Percentiles rank a stretch among this genome's conserved stretches.
These are phyloP conservation scores for Lyophyllum semitale DNA, from an alignment of 768 basidiomycete species.

Conservation along the genomic window DNA sequence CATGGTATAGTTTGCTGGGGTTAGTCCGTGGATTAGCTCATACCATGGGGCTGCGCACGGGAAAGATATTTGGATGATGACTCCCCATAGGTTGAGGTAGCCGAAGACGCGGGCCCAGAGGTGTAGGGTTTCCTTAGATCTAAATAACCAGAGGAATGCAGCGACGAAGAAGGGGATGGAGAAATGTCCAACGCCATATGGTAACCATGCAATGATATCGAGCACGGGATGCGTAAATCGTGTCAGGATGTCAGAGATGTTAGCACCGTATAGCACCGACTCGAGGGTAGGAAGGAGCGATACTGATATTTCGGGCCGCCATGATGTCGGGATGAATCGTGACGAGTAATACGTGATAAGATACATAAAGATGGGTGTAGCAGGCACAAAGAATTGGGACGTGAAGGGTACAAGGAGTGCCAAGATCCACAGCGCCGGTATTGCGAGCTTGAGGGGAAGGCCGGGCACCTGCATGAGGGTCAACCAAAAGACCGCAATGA, in stretches of 20 bases:
- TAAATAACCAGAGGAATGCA: slow-evolving; percentile 86
- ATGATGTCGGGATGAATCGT: slow-evolving; percentile 75
- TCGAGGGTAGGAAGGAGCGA: slow-evolving; percentile 93
- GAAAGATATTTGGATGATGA: slow-evolving; percentile 83
- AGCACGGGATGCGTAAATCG: slow-evolving; percentile 90
- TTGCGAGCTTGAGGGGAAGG: slow-evolving; percentile 73
- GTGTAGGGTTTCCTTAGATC: slow-evolving; percentile 75
- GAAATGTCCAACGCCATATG: slow-evolving; percentile 96
- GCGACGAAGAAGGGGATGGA: slow-evolving; percentile 84
- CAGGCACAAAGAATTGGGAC: slow-evolving; percentile 88
- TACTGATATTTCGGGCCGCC: slow-evolving; percentile 86
- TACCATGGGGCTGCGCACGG: slow-evolving; percentile 98
- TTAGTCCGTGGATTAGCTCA: slow-evolving; percentile 94
- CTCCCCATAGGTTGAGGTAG: slow-evolving; percentile 89
- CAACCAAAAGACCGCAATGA: slow-evolving; percentile 71
- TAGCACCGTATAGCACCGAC: slow-evolving; percentile 93
- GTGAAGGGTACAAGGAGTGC: slow-evolving; percentile 84
- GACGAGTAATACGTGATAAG: slow-evolving; percentile 86
- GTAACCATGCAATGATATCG: slow-evolving; percentile 93
- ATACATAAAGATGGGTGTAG: slow-evolving; percentile 84
- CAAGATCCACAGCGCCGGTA: slow-evolving; percentile 69
- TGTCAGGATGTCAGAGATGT: slow-evolving; percentile 96
- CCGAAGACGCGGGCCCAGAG: slow-evolving; percentile 89
- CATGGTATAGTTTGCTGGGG: slow-evolving; percentile 91
- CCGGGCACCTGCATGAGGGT: slow-evolving; percentile 67